Percentiles rank a stretch among this genome's conserved stretches.
Conservation (phyloP, 2,329 filamentous ascomycete genomes). For the Reticulascus tulasneorum region DNA sequence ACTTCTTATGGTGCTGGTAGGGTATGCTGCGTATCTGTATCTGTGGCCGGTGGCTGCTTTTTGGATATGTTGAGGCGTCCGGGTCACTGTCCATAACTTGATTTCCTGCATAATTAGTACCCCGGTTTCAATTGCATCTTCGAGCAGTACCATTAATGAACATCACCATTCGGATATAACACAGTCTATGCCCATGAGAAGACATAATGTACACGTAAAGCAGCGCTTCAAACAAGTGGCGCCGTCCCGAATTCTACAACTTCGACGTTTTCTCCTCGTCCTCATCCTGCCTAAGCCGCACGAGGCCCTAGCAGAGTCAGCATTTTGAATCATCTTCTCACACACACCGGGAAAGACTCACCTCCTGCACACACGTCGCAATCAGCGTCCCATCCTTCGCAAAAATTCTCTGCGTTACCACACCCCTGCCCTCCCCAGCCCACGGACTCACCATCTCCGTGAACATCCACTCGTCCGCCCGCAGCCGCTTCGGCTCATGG, state of each 20-base stretch:
- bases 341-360: conserved; percentile 24
- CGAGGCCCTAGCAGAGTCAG: conserved; percentile 40
- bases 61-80: background rate
- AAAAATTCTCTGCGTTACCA: conserved; percentile 74
- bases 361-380: conserved; percentile 79
- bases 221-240: background rate
- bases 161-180: too few relatives aligned
- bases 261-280: conserved; percentile 26
- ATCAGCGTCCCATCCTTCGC: conserved; percentile 66
- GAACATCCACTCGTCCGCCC: conserved; percentile 73
- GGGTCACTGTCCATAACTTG: too few relatives aligned
- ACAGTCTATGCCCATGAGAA: too few relatives aligned
- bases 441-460: conserved; percentile 77
- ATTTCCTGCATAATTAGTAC: too few relatives aligned
- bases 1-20: background rate
- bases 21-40: background rate
- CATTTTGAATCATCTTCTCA: background rate
- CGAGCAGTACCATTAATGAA: too few relatives aligned
- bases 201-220: too few relatives aligned
- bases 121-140: too few relatives aligned
- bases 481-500: conserved; percentile 55
- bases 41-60: background rate
- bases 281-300: conserved; percentile 43
- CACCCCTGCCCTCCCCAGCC: conserved; percentile 71
- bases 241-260: conserved; percentile 19